Percentiles rank a stretch among this genome's conserved stretches.
Conservation (phyloP, 1,139 yeast genomes). For the Wickerhamiella pararugosa region DNA sequence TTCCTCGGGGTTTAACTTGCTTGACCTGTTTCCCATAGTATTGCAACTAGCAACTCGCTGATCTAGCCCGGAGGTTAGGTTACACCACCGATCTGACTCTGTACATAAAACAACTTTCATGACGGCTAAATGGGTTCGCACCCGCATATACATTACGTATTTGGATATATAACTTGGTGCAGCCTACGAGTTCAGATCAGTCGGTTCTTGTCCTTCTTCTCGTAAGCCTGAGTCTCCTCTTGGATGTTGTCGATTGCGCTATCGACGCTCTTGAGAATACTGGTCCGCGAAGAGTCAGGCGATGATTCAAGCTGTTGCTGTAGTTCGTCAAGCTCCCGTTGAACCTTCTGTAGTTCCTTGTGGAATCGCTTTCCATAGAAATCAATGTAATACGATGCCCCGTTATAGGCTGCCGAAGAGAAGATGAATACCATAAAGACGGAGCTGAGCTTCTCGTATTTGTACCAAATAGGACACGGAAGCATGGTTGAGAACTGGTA, state of each 20-base stretch:
- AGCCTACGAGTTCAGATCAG: no score
- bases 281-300: background rate
- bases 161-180: no score
- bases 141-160: no score
- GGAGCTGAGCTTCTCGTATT: slow-evolving; percentile 50
- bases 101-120: no score
- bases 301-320: slow-evolving; percentile 2
- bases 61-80: no score
- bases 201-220: background rate
- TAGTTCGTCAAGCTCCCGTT: slow-evolving; percentile 40
- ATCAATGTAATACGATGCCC: slow-evolving; percentile 89
- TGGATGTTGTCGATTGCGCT: background rate
- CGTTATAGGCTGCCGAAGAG: slow-evolving; percentile 70
- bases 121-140: no score
- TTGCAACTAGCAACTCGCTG: no score
- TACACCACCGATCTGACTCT: no score
- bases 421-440: slow-evolving; percentile 57
- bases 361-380: slow-evolving; percentile 71
- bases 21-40: slow-evolving; percentile 85
- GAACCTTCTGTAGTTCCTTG: slow-evolving; percentile 61
- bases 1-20: slow-evolving; percentile 85
- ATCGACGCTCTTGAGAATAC: background rate
- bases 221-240: background rate
- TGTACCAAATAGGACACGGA: slow-evolving; percentile 77
- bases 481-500: slow-evolving; percentile 85